Conservation (phyloP, 495 filamentous ascomycete genomes). For the Neurospora sp. region DNA sequence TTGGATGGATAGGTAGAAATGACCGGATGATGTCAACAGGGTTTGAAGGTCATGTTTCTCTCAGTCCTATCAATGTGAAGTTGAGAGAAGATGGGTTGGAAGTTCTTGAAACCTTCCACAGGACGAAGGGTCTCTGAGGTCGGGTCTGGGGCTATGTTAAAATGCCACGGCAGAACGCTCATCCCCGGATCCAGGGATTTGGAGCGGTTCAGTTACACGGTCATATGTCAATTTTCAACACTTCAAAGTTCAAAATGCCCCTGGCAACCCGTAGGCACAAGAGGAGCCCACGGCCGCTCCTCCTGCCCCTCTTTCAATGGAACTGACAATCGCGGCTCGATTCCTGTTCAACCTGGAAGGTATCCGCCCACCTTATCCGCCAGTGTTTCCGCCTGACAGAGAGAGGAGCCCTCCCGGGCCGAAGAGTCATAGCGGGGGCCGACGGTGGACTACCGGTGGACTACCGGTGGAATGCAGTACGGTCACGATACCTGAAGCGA, state of each 20-base stretch:
- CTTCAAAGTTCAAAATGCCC: background rate
- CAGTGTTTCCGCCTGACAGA: background rate
- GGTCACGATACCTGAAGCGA: background rate
- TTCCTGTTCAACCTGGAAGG: background rate
- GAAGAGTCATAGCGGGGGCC: background rate
- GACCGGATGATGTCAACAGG: background rate
- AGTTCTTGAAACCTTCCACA: background rate
- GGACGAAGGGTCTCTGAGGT: background rate
- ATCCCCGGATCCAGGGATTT: background rate
- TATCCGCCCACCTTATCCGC: background rate
- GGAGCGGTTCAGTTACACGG: background rate
- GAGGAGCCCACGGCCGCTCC: background rate
- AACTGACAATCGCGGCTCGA: background rate
- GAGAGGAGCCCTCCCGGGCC: background rate
- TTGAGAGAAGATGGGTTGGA: background rate
- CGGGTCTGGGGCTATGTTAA: background rate
- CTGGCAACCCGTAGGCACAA: background rate
- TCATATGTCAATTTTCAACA: background rate
- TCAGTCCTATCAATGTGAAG: background rate
- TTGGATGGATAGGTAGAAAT: background rate
- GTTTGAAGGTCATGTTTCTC: background rate
- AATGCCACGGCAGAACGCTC: background rate
- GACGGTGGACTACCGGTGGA: background rate
- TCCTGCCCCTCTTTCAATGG: background rate
- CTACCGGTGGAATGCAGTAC: background rate